Evolutionary conservation across 345 rosid genomes (phyloP), one percentile per base, ranked within the genome.

Genomic region (Limnanthes douglasii): DNA sequence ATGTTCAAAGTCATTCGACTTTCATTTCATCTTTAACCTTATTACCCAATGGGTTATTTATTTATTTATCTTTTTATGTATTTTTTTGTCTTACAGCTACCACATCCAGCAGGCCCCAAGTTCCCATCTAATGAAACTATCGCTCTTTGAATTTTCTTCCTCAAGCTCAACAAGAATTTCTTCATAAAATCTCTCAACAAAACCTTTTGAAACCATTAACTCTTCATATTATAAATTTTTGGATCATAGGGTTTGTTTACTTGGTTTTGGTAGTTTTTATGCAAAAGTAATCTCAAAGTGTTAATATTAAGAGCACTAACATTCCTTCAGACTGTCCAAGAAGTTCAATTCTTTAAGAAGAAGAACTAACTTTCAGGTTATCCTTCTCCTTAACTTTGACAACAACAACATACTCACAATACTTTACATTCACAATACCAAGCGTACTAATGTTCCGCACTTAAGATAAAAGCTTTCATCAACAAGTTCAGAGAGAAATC

Each of bases 41-140:
- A n/a, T n/a, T n/a, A n/a, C 57, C 77, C 86, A 47, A 17, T 39
- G 24, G 62, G 52, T 34, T 56, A 39, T 39, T 90, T 90, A n/a
- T 64, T 80, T 84, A 41, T 84, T 86, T 31, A 84, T 84, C 36
- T 80, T 92, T 12, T 77, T 47, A 61, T 61, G 79, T 47, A 61
- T 84, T 34, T 72, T 90, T 60, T 72, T 82, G 54, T 90, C 98
- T 64, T 80, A 95, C 57, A 90, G 65, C 68, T 84, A 88, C 25
- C 77, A 95, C 59, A 90, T 66, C 98, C 98, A 90, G 57, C 98
- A 84, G 53, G 98, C 94, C 51, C 98, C 95, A 38, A 90, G 94
- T 53, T 90, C 98, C 98, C 98, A 90, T 68, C 98, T 72, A 54
- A 90, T 65, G 49, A 68, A 68, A 45, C 62, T 61, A 30, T 70